Evolutionary conservation across 495 filamentous ascomycete genomes (phyloP).

Genomic region (Chaetomidium leptoderma): DNA sequence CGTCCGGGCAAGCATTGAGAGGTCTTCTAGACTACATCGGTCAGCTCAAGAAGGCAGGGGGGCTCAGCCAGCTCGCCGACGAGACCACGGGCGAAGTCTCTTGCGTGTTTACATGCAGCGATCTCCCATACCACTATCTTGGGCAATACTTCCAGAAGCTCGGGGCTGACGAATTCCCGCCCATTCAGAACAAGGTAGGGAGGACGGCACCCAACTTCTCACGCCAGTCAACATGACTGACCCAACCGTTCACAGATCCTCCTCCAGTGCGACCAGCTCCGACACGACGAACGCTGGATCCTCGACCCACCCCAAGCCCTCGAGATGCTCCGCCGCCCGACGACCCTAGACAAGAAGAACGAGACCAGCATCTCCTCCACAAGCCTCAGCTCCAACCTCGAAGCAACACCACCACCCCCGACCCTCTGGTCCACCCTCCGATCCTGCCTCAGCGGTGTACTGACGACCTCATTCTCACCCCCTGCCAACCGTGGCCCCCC

Average conservation of each 20-base stretch:
- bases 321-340: slow-evolving; percentile 32
- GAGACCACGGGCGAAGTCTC: slow-evolving; percentile 44
- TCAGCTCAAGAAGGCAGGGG: slow-evolving; percentile 44
- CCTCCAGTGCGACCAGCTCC: slow-evolving; percentile 49
- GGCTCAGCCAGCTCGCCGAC: slow-evolving; percentile 42
- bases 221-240: not conserved
- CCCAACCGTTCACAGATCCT: slow-evolving; percentile 34
- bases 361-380: slow-evolving; percentile 21
- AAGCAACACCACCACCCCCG: not conserved
- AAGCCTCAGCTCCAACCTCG: not conserved
- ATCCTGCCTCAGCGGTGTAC: slow-evolving; percentile 1
- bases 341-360: slow-evolving; percentile 34
- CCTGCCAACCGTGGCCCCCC: too few relatives aligned
- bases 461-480: too few relatives aligned
- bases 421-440: not conserved
- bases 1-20: slow-evolving; percentile 54
- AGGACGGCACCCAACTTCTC: not conserved
- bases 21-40: slow-evolving; percentile 52
- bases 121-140: slow-evolving; percentile 62
- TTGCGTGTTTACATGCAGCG: slow-evolving; percentile 58
- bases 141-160: slow-evolving; percentile 56
- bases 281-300: slow-evolving; percentile 51
- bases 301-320: slow-evolving; percentile 36
- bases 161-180: slow-evolving; percentile 46
- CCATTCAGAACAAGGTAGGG: slow-evolving; percentile 49